Percentiles rank a stretch among this genome's conserved stretches.
Conservation (phyloP, 2,329 filamentous ascomycete genomes). For the Ophiocordyceps australis region DNA sequence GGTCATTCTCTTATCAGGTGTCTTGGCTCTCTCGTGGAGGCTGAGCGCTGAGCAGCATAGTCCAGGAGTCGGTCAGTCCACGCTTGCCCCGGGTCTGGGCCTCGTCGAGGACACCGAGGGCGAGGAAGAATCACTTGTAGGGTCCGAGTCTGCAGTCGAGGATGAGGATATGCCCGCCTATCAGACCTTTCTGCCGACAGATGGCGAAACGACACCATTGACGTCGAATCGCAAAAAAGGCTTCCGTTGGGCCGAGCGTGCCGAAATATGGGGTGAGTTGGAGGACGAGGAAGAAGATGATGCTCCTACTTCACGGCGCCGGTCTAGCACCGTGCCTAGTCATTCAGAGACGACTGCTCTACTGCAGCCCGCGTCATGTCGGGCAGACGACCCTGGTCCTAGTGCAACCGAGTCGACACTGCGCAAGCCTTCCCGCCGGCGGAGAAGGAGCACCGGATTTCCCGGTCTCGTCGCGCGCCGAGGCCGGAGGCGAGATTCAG, state of each 20-base stretch:
- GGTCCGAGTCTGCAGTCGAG: constrained; percentile 23
- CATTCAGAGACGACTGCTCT: constrained; percentile 19
- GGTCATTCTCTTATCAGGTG: constrained; percentile 66
- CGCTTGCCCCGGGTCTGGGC: constrained; percentile 66
- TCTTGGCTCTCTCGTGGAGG: constrained; percentile 85
- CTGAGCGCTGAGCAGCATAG: constrained; percentile 59
- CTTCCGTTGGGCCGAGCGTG: constrained; percentile 44
- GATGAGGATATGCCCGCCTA: constrained; percentile 21
- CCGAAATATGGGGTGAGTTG: constrained; percentile 77
- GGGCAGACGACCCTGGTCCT: constrained; percentile 10
- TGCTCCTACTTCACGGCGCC: constrained; percentile 19
- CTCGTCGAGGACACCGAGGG: constrained; percentile 52
- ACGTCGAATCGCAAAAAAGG: constrained; percentile 27
- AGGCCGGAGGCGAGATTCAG: constrained; percentile 18
- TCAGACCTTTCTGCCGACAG: constrained; percentile 28
- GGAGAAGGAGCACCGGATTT: constrained; percentile 42
- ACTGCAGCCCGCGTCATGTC: no score
- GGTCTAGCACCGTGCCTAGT: constrained; percentile 29
- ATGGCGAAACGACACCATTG: constrained; percentile 17
- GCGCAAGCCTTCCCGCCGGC: constrained; percentile 18
- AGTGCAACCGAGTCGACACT: constrained; percentile 12
- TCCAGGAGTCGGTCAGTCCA: constrained; percentile 43
- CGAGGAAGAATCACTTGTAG: constrained; percentile 38
- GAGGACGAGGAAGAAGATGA: constrained; percentile 47
- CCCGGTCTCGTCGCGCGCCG: constrained; percentile 39